Evolutionary conservation across 2,329 filamentous ascomycete species (phyloP).

Genomic region (Aspergillus persii): DNA sequence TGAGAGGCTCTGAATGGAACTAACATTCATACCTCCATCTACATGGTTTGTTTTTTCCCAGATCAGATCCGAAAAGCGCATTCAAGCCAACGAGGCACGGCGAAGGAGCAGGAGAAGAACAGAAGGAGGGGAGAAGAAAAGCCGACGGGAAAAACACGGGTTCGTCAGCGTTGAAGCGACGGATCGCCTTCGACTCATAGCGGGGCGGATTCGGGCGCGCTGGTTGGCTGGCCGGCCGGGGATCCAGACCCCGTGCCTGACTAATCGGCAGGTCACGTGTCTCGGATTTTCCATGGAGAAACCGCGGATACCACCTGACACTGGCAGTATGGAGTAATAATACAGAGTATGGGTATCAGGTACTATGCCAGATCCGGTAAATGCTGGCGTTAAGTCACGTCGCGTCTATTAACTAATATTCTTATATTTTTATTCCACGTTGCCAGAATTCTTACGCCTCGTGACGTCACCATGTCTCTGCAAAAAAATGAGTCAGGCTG

Average conservation of each 20-base stretch:
- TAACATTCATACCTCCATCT: constrained; percentile 5
- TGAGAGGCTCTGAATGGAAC: not conserved
- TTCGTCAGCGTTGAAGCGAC: not conserved
- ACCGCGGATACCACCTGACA: too few relatives aligned
- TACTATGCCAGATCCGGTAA: not conserved
- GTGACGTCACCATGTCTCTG: too few relatives aligned
- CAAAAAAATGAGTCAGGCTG: too few relatives aligned
- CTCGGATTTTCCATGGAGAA: too few relatives aligned
- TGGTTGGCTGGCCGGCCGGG: not conserved
- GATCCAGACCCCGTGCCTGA: constrained; percentile 3
- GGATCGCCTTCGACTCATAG: constrained; percentile 18
- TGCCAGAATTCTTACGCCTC: too few relatives aligned
- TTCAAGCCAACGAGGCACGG: not conserved
- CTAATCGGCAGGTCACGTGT: too few relatives aligned
- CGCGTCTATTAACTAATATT: too few relatives aligned
- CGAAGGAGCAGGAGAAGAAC: not conserved
- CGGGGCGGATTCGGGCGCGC: not conserved
- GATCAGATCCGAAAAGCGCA: too few relatives aligned
- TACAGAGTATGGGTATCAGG: not conserved
- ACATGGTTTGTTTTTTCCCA: constrained; percentile 9
- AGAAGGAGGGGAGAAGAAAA: not conserved
- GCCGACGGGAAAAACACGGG: not conserved
- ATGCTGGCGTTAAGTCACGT: not conserved
- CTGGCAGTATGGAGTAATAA: too few relatives aligned
- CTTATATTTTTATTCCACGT: too few relatives aligned